phyloP scores from a whole-genome alignment of 2,329 filamentous ascomycete species.

The Aspergillus bombycis region DNA sequence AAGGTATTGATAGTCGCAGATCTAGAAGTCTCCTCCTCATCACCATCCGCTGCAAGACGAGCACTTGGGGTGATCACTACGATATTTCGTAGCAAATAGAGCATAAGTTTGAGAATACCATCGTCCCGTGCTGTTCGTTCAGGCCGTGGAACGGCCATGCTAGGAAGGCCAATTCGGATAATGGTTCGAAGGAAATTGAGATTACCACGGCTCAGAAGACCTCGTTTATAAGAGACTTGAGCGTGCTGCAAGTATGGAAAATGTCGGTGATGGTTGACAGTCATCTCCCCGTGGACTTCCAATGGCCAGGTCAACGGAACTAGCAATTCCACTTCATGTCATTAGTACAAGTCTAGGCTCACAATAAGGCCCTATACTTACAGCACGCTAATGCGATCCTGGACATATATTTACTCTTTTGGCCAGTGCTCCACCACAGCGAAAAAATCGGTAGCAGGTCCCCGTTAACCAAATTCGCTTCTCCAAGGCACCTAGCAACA shows the following conservation, averaged over 20 bases:
- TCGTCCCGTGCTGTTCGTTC: slow-evolving; percentile 82
- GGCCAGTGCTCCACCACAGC: slow-evolving; percentile 73
- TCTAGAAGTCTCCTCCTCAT: slow-evolving; percentile 85
- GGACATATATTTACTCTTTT: slow-evolving; percentile 73
- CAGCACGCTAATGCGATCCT: slow-evolving; percentile 79
- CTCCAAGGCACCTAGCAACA: slow-evolving; percentile 87
- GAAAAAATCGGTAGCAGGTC: slow-evolving; percentile 90
- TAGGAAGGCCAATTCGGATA: slow-evolving; percentile 78
- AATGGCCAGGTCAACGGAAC: slow-evolving; percentile 94
- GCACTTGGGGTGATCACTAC: slow-evolving; percentile 78
- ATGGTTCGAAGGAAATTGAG: slow-evolving; percentile 77
- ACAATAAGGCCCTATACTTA: slow-evolving; percentile 36
- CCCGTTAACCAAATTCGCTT: slow-evolving; percentile 87
- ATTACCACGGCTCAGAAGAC: slow-evolving; percentile 80
- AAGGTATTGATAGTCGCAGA: slow-evolving; percentile 88
- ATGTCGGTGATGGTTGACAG: slow-evolving; percentile 89
- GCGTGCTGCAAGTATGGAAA: slow-evolving; percentile 85
- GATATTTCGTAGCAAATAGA: slow-evolving; percentile 89
- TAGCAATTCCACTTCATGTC: slow-evolving; percentile 71
- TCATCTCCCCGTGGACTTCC: slow-evolving; percentile 80
- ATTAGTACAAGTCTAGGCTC: slow-evolving; percentile 17
- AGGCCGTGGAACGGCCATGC: slow-evolving; percentile 76
- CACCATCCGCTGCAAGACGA: slow-evolving; percentile 76
- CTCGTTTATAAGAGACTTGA: slow-evolving; percentile 86
- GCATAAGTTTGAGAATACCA: slow-evolving; percentile 84